Conservation (phyloP, 768 basidiomycete genomes). For the Xerocomellus chrysenteron region DNA sequence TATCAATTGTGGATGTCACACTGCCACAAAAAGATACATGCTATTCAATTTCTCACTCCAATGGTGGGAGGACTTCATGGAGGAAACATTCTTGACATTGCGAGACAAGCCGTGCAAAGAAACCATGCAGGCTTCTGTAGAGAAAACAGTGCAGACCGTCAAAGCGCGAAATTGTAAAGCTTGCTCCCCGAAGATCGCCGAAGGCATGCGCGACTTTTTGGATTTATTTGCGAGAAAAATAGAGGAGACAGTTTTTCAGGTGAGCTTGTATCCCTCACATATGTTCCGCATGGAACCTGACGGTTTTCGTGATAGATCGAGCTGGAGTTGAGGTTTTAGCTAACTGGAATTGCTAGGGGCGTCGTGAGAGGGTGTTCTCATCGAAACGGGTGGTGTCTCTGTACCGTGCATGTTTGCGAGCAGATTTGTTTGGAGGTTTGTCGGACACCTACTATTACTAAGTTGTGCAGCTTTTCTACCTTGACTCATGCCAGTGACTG, state of each 20-base stretch:
- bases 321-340: too few species aligned
- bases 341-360: too few species aligned
- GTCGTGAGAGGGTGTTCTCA: too few species aligned
- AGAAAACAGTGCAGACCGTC: not conserved
- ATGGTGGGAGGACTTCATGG: slow-evolving; percentile 24
- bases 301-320: not conserved
- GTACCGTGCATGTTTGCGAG: not conserved
- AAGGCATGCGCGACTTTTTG: slow-evolving; percentile 14
- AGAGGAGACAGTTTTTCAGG: slow-evolving; percentile 8
- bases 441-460: too few species aligned
- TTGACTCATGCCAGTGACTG: too few species aligned
- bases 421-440: too few species aligned
- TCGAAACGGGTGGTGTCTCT: not conserved
- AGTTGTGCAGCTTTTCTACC: too few species aligned
- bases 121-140: not conserved
- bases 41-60: not conserved
- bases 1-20: not conserved
- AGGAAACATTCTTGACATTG: not conserved
- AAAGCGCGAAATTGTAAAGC: not conserved
- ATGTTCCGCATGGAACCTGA: not conserved
- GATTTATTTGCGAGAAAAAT: slow-evolving; percentile 8
- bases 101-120: not conserved
- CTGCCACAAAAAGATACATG: too few species aligned
- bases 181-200: slow-evolving; percentile 2
- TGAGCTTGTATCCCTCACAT: too few species aligned